Conservation (phyloP, 441 rosid genomes). For the Gossypium davidsonii region DNA sequence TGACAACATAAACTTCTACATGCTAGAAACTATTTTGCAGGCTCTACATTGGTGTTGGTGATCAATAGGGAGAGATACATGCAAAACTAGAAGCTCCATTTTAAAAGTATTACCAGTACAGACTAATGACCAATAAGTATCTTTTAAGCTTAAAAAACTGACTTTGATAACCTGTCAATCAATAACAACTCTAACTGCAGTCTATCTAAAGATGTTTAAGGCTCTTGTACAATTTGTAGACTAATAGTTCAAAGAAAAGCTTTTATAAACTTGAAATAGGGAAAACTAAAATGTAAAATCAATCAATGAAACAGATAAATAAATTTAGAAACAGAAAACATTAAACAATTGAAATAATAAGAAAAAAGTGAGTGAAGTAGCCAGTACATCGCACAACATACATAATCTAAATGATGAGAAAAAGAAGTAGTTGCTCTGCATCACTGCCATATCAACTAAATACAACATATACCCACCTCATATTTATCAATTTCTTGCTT, state of each 20-base stretch:
- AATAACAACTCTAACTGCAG: not conserved
- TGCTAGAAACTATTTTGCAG: not conserved
- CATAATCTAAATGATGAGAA: not conserved
- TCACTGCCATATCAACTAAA: not conserved
- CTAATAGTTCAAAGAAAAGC: constrained; percentile 1
- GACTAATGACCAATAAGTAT: not conserved
- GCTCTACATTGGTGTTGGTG: not conserved
- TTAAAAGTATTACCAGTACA: not conserved
- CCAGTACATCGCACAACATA: not conserved
- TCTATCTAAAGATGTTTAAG: not conserved
- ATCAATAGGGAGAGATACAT: not conserved
- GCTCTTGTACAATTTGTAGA: not conserved
- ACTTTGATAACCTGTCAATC: not conserved
- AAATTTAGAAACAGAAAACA: not conserved
- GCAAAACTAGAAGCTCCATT: not conserved
- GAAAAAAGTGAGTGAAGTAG: not conserved
- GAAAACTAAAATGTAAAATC: not conserved
- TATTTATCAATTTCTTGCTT: constrained; percentile 37
- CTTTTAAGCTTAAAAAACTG: not conserved
- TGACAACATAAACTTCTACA: not conserved
- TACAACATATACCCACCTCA: constrained; percentile 43
- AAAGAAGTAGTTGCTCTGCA: not conserved
- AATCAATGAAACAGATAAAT: not conserved
- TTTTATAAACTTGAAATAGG: not conserved
- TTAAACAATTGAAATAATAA: not conserved